Conservation (phyloP, 2,329 filamentous ascomycete species). For the Grosmannia serpens region DNA sequence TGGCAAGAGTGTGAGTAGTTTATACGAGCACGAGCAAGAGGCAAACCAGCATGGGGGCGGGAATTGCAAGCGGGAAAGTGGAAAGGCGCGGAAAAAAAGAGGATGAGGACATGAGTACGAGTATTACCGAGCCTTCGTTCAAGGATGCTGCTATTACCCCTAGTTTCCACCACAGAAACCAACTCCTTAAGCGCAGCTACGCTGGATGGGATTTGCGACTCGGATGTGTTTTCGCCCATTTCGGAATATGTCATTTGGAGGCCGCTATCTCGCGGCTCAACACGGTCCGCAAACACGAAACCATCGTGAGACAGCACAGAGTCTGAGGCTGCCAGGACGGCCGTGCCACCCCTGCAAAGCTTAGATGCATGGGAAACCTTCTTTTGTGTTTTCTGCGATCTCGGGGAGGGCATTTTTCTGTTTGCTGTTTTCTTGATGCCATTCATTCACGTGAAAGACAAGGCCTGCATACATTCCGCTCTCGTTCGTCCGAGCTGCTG, state of each 20-base stretch:
- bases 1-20: too few species aligned
- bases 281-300: not conserved
- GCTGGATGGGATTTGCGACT: not conserved
- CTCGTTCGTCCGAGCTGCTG: too few species aligned
- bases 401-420: too few species aligned
- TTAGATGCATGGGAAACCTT: not conserved
- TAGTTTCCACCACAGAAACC: not conserved
- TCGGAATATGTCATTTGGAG: not conserved
- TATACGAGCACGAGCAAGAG: too few species aligned
- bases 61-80: not conserved
- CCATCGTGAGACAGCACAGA: not conserved
- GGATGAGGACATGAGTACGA: not conserved
- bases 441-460: too few species aligned
- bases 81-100: not conserved
- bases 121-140: not conserved
- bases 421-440: too few species aligned
- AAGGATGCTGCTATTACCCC: not conserved
- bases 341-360: not conserved
- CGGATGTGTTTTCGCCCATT: not conserved
- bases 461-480: too few species aligned
- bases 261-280: not conserved
- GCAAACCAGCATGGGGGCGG: too few species aligned
- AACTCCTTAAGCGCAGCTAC: not conserved
- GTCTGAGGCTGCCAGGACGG: not conserved
- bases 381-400: not conserved